phyloP scores from a whole-genome alignment of 2,329 filamentous ascomycete species.

The Hirsutella rhossiliensis region DNA sequence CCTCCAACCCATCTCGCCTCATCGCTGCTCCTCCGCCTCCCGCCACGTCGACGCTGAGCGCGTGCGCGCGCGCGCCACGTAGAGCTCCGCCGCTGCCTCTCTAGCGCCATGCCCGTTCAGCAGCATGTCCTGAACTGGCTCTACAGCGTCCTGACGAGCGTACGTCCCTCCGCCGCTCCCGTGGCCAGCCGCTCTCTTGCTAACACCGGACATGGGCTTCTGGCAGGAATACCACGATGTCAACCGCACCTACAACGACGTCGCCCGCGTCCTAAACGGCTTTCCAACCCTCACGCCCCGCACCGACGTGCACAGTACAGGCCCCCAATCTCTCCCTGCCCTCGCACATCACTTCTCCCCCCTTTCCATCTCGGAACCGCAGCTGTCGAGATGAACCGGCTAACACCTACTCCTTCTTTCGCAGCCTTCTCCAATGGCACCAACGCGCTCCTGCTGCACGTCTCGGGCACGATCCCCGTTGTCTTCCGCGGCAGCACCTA shows the following conservation, averaged over 20 bases:
- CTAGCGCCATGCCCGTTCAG: conserved; percentile 53
- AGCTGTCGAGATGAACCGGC: background rate
- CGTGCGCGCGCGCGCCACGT: background rate
- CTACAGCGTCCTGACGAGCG: conserved; percentile 76
- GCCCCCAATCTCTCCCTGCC: conserved; percentile 5
- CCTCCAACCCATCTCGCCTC: background rate
- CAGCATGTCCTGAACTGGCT: conserved; percentile 92
- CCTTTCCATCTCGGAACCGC: background rate
- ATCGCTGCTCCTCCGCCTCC: background rate
- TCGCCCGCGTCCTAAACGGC: conserved; percentile 68
- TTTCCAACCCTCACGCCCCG: conserved; percentile 71
- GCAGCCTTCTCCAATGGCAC: conserved; percentile 79
- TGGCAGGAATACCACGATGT: conserved; percentile 83
- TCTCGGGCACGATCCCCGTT: conserved; percentile 84
- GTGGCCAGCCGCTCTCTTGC: background rate
- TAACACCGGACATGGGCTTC: background rate
- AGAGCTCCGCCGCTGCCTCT: background rate
- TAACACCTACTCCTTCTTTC: background rate
- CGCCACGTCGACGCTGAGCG: background rate
- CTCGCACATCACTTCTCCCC: too few species aligned
- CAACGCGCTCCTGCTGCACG: conserved; percentile 74
- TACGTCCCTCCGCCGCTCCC: conserved; percentile 22
- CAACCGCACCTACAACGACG: conserved; percentile 84
- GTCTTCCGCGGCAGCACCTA: conserved; percentile 81
- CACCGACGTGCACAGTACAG: conserved; percentile 89